Conservation (phyloP, 2,329 filamentous ascomycete species). For the Fusarium acutatum region DNA sequence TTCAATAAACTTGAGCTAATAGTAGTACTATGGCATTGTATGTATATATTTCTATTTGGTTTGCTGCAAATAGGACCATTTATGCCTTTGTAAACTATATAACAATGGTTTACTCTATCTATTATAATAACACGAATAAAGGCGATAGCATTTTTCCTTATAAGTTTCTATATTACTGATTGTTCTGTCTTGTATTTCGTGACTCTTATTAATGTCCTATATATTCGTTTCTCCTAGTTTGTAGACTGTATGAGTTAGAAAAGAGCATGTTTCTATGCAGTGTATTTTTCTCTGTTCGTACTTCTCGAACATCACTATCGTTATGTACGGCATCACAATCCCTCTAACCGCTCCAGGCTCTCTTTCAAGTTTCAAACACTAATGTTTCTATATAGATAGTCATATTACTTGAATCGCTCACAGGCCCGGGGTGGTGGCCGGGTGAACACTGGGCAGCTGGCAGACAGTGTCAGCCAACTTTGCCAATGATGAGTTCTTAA, state of each 20-base stretch:
- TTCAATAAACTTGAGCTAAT: not conserved
- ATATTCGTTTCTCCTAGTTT: not conserved
- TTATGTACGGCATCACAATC: not conserved
- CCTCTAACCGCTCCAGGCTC: not conserved
- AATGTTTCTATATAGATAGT: not conserved
- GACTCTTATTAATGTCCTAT: not conserved
- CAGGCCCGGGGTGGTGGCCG: not conserved
- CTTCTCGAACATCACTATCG: not conserved
- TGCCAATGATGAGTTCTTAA: not conserved
- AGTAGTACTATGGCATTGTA: not conserved
- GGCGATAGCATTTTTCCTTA: not conserved
- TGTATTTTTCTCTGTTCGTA: not conserved
- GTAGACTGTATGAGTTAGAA: not conserved
- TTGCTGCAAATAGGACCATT: not conserved
- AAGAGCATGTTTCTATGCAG: not conserved
- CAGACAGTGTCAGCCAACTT: conserved; percentile 11
- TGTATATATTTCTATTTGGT: not conserved
- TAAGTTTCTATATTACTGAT: not conserved
- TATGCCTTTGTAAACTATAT: no score
- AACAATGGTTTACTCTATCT: no score
- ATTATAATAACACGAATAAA: no score
- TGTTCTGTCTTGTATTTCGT: not conserved
- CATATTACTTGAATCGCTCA: not conserved
- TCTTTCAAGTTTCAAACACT: not conserved
- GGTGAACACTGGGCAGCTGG: conserved; percentile 8